phyloP scores from a whole-genome alignment of 2,329 filamentous ascomycete genomes.

The Fusarium sp. region DNA sequence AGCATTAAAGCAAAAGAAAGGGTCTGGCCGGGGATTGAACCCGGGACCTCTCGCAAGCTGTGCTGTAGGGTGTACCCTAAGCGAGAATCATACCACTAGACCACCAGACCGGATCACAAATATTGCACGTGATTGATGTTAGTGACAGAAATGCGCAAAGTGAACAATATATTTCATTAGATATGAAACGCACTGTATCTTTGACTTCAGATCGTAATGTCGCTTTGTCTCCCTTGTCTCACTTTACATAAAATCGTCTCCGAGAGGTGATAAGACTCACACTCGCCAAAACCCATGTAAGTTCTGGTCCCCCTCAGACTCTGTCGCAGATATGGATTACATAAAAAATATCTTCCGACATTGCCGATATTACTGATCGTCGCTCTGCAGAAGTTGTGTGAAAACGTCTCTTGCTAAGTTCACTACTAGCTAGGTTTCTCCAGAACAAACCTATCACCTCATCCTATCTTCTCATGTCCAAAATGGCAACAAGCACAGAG shows the following conservation, averaged over 20 bases:
- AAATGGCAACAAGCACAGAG: neutral
- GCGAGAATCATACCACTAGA: conserved; percentile 43
- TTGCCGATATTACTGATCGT: neutral
- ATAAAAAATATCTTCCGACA: neutral
- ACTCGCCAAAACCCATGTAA: too few species aligned
- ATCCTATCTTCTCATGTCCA: too few species aligned
- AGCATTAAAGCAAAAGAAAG: conserved; percentile 44
- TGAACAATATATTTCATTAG: too few species aligned
- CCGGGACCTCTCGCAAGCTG: conserved; percentile 60
- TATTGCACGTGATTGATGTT: conserved; percentile 2
- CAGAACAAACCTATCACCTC: neutral
- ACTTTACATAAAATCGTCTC: too few species aligned
- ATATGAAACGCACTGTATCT: too few species aligned
- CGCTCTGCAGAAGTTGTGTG: neutral
- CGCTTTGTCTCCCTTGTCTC: too few species aligned
- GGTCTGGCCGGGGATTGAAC: conserved; percentile 63
- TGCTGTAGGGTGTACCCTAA: conserved; percentile 46
- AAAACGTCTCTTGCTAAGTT: neutral
- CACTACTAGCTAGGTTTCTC: neutral
- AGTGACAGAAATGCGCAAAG: too few species aligned
- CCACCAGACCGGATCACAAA: conserved; percentile 59
- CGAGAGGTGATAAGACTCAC: too few species aligned
- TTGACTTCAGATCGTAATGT: too few species aligned
- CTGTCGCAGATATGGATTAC: too few species aligned
- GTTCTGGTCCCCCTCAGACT: too few species aligned